Conservation (phyloP, 345 rosid genomes). For the Carallia pectinifolia region DNA sequence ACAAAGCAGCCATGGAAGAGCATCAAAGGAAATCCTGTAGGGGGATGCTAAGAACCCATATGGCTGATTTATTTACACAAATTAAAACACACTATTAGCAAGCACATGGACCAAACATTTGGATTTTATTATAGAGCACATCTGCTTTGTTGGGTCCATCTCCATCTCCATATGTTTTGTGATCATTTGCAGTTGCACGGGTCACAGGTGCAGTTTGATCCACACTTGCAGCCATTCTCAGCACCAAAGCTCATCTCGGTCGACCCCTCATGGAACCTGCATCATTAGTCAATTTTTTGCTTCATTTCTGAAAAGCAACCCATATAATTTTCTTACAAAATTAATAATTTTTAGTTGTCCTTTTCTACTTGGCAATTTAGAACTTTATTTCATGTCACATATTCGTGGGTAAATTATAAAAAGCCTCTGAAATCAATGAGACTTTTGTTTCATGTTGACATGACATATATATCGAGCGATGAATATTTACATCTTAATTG, state of each 20-base stretch:
- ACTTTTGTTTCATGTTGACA: not conserved
- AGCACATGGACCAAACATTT: not conserved
- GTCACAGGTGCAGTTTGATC: conserved; percentile 64
- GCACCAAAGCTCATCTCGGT: conserved; percentile 37
- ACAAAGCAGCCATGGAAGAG: not conserved
- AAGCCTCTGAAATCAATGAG: too few relatives aligned
- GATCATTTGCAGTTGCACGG: conserved; percentile 41
- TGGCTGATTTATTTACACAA: not conserved
- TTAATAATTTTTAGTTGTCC: too few relatives aligned
- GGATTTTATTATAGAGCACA: not conserved
- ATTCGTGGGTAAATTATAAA: too few relatives aligned
- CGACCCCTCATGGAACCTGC: conserved; percentile 32
- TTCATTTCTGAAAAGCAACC: too few relatives aligned
- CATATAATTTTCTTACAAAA: not conserved
- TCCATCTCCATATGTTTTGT: conserved; percentile 1
- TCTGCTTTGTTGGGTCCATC: conserved; percentile 5
- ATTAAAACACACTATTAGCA: not conserved
- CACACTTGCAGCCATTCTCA: conserved; percentile 66
- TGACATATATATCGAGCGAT: not conserved
- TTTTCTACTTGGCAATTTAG: too few relatives aligned
- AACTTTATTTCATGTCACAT: too few relatives aligned
- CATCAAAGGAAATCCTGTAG: not conserved
- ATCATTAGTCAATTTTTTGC: not conserved
- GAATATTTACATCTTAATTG: conserved; percentile 4
- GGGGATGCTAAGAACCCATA: not conserved